phyloP scores from a whole-genome alignment of 345 rosid species.

The Lagerstroemia speciosa region DNA sequence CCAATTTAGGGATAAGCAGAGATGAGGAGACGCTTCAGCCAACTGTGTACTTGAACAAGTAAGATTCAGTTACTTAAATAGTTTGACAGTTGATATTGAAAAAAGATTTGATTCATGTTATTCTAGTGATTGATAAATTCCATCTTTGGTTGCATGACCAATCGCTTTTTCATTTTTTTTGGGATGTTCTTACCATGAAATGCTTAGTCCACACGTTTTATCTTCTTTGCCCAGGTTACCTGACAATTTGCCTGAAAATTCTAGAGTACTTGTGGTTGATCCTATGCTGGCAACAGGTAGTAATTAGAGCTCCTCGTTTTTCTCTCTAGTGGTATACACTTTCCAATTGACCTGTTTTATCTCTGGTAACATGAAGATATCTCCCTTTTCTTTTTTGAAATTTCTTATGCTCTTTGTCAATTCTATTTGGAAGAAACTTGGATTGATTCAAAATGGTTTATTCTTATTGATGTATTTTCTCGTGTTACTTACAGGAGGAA shows the following conservation, averaged over 20 bases:
- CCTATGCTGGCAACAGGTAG: slow-evolving; percentile 89
- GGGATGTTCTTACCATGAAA: neutral
- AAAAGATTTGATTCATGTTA: neutral
- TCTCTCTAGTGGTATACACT: neutral
- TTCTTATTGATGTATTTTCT: neutral
- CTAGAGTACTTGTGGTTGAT: slow-evolving; percentile 76
- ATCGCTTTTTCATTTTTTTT: neutral
- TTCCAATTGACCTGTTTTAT: neutral
- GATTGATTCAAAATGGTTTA: neutral
- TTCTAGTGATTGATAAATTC: neutral
- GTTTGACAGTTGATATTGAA: neutral
- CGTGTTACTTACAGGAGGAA: slow-evolving; percentile 50
- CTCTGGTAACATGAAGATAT: neutral
- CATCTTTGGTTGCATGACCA: neutral
- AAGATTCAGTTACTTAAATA: slow-evolving; percentile 18
- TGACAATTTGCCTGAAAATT: slow-evolving; percentile 46
- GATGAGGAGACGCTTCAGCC: slow-evolving; percentile 85
- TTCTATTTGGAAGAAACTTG: neutral
- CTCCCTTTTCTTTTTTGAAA: neutral
- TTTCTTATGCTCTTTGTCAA: neutral
- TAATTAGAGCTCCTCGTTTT: neutral
- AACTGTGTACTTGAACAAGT: slow-evolving; percentile 79
- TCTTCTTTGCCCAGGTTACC: slow-evolving; percentile 54
- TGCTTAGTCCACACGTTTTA: neutral
- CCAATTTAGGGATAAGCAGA: slow-evolving; percentile 49